Percentiles rank a stretch among this genome's conserved stretches.
These are phyloP conservation scores for Trichosporon sp. DNA, from an alignment of 1,284 basidiomycete genomes.

Conservation along the genomic window DNA sequence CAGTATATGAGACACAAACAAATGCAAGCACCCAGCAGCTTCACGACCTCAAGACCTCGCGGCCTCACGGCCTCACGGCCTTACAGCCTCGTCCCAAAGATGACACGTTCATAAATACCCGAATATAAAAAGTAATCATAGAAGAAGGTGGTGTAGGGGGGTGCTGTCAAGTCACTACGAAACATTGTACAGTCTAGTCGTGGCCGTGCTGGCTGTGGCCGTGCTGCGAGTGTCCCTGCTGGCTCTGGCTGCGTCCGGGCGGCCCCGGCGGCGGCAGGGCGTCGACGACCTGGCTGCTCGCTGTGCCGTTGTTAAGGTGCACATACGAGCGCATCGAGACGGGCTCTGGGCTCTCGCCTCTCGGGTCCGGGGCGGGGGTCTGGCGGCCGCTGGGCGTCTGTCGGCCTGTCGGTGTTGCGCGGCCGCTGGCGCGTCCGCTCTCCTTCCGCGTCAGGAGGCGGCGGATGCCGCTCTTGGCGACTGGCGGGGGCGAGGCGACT, in stretches of 20 bases:
- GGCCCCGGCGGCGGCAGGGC: slow-evolving; percentile 30
- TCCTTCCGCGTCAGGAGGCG: slow-evolving; percentile 26
- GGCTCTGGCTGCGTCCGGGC: background rate
- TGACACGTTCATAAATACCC: background rate
- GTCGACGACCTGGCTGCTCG: slow-evolving; percentile 27
- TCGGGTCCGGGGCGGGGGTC: background rate
- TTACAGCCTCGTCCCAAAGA: background rate
- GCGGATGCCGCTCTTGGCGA: slow-evolving; percentile 19
- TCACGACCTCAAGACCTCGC: no score
- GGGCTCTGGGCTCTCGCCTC: slow-evolving; percentile 18
- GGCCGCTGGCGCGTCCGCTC: slow-evolving; percentile 7
- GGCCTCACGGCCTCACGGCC: background rate
- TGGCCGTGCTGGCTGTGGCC: background rate
- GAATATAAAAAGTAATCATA: background rate
- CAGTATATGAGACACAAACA: no score
- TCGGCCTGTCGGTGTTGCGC: background rate
- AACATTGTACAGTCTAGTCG: background rate
- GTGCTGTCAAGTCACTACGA: background rate
- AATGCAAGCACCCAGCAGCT: no score
- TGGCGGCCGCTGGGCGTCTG: background rate
- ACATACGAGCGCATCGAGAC: slow-evolving; percentile 33
- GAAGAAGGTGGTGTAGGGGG: background rate
- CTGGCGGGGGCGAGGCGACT: slow-evolving; percentile 10
- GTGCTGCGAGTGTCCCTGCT: slow-evolving; percentile 8
- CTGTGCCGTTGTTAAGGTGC: slow-evolving; percentile 38